Conservation (phyloP, 306 rosid genomes). For the Quercus glauca region DNA sequence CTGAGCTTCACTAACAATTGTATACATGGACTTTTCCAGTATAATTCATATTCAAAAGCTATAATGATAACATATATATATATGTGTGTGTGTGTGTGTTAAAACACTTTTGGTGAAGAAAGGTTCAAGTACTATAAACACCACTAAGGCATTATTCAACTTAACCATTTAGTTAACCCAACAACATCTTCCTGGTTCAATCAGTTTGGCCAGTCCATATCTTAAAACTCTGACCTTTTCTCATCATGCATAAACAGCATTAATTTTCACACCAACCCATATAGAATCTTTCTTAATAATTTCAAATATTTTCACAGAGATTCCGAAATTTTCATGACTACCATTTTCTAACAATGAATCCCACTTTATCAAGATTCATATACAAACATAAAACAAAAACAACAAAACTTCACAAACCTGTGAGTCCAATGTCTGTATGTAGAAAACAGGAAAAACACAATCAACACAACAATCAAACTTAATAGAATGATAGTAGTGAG, state of each 20-base stretch:
- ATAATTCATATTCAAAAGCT: not conserved
- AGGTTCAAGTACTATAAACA: constrained; percentile 6
- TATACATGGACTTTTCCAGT: not conserved
- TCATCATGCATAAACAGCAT: not conserved
- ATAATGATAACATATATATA: not conserved
- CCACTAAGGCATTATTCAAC: not conserved
- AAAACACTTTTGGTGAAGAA: constrained; percentile 8
- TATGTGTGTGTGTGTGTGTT: not conserved
- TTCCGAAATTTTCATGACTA: not conserved
- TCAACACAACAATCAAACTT: constrained; percentile 41
- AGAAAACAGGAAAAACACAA: constrained; percentile 44
- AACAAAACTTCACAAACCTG: constrained; percentile 42
- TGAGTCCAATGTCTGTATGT: constrained; percentile 54
- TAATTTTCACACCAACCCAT: not conserved
- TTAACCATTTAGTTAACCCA: constrained; percentile 11
- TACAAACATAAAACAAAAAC: constrained; percentile 1
- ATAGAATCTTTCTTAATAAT: not conserved
- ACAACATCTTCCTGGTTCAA: not conserved
- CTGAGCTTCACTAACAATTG: not conserved
- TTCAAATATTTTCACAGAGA: not conserved
- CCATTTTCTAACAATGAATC: not conserved
- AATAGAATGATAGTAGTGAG: constrained; percentile 39
- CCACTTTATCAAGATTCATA: not conserved
- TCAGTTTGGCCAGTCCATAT: constrained; percentile 13
- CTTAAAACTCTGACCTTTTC: not conserved